These are phyloP conservation scores for Chenopodium berlandieri DNA, from an alignment of 148 eudicot species.

Conservation along the genomic window DNA sequence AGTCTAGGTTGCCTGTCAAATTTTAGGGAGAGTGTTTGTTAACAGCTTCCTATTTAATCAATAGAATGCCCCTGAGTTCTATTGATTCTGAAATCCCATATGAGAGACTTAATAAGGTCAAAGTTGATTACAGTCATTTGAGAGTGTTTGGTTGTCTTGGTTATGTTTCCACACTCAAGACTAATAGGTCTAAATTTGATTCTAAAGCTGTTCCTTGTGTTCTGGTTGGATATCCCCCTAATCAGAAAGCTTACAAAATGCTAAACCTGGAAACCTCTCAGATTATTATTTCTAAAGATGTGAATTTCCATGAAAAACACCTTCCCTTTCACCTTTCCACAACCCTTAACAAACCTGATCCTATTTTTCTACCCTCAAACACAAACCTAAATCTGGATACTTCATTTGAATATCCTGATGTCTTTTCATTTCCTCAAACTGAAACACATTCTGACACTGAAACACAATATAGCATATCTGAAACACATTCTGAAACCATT, in stretches of 20 bases:
- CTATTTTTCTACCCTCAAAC: not conserved
- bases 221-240: not conserved
- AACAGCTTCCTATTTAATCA: too few species aligned
- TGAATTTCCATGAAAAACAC: not conserved
- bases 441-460: too few species aligned
- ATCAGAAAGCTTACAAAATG: not conserved
- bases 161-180: not conserved
- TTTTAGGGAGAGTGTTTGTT: too few species aligned
- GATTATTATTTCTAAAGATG: not conserved
- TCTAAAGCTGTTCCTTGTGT: not conserved
- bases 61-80: too few species aligned
- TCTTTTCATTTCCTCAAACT: too few species aligned
- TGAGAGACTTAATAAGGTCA: too few species aligned
- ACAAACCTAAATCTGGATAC: not conserved
- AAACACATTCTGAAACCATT: too few species aligned
- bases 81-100: too few species aligned
- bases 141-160: not conserved
- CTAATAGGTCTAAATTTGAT: not conserved
- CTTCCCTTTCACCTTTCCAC: not conserved
- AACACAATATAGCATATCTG: too few species aligned
- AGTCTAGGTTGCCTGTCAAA: too few species aligned
- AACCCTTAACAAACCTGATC: not conserved
- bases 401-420: too few species aligned
- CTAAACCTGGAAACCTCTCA: not conserved
- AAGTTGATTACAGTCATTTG: not conserved